These are phyloP conservation scores for Psidium guajava DNA, from an alignment of 345 rosid species.

Conservation along the genomic window DNA sequence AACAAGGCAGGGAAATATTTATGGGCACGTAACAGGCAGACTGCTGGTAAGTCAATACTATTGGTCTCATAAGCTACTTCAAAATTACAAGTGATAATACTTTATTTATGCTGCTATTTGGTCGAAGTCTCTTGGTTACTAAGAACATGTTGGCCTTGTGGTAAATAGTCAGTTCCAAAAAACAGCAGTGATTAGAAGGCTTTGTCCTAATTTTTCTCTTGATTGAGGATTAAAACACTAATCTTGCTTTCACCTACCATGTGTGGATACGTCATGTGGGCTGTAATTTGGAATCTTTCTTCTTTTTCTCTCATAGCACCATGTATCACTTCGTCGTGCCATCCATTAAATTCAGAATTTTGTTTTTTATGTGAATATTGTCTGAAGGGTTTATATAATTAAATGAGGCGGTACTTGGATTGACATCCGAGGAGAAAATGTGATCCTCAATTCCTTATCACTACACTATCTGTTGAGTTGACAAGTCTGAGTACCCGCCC, in stretches of 20 bases:
- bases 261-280: neutral
- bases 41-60: constrained; percentile 25
- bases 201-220: neutral
- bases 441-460: neutral
- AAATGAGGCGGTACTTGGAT: neutral
- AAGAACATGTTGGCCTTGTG: neutral
- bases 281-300: neutral
- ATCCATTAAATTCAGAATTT: neutral
- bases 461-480: neutral
- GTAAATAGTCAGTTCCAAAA: neutral
- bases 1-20: constrained; percentile 40
- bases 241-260: neutral
- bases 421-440: neutral
- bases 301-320: neutral
- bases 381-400: neutral
- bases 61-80: neutral
- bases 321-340: neutral
- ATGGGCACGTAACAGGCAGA: constrained; percentile 52
- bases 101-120: neutral
- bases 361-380: neutral
- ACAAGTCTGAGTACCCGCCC: neutral
- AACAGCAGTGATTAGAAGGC: neutral
- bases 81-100: neutral
- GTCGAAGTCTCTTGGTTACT: neutral
- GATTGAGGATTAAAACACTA: neutral